Percentiles rank a stretch among this genome's conserved stretches.
Evolutionary conservation across 805 yeast genomes (phyloP).

Genomic region (Tetrapisispora nanseiensis): DNA sequence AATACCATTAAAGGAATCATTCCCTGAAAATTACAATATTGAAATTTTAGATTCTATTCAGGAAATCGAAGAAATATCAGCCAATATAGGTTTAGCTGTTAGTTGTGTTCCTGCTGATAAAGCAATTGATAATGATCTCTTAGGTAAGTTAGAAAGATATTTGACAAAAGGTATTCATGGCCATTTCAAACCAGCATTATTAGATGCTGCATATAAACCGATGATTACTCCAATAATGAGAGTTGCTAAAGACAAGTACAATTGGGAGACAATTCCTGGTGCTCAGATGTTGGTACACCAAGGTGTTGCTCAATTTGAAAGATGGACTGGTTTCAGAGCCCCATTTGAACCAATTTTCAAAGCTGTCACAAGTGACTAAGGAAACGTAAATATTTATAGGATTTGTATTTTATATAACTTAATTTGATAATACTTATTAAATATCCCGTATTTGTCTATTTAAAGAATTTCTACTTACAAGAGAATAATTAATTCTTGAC

Average conservation of each 20-base stretch:
- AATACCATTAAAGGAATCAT: constrained; percentile 43
- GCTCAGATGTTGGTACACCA: constrained; percentile 87
- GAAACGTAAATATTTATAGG: too few species aligned
- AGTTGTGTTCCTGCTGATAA: constrained; percentile 80
- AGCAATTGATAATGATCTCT: constrained; percentile 47
- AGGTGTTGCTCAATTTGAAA: constrained; percentile 77
- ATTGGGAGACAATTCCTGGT: constrained; percentile 85
- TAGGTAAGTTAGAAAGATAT: constrained; percentile 38
- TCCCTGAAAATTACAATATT: constrained; percentile 53
- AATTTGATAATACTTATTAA: background rate
- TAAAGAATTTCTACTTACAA: too few species aligned
- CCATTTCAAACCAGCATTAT: constrained; percentile 44
- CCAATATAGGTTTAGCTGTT: constrained; percentile 49
- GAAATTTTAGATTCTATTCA: constrained; percentile 43
- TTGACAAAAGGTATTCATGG: constrained; percentile 34
- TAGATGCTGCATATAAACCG: constrained; percentile 96
- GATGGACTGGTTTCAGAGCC: constrained; percentile 61
- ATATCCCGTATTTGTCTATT: background rate
- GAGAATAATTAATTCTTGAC: too few species aligned
- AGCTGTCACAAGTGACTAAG: constrained; percentile 39
- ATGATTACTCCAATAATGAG: constrained; percentile 77
- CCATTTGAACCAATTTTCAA: constrained; percentile 53
- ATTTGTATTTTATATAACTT: too few species aligned
- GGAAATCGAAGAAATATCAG: constrained; percentile 32
- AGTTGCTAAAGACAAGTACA: constrained; percentile 49